A percentile compares a stretch with the other conserved stretches of the same genome.
Conservation (phyloP, 2,329 filamentous ascomycete species). For the Aspergillus clavatus region DNA sequence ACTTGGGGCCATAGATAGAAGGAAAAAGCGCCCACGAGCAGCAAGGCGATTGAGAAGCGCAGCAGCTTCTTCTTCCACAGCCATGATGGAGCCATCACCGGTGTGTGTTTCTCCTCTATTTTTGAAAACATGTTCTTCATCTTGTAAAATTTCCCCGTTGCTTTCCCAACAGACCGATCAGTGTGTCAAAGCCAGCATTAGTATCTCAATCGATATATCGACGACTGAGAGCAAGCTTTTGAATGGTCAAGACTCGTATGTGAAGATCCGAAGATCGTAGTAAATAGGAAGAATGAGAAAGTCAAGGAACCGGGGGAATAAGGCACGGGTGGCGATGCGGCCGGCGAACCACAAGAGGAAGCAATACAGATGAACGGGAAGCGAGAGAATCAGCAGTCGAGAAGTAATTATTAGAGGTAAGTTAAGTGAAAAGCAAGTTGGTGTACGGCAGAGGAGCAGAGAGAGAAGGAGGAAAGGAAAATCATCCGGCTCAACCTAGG, state of each 20-base stretch:
- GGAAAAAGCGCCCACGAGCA: conserved; percentile 23
- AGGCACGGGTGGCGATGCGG: too few species aligned
- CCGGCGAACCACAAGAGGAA: background rate
- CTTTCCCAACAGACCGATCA: conserved; percentile 3
- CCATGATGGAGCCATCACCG: conserved; percentile 24
- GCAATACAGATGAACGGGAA: background rate
- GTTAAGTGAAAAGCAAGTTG: conserved; percentile 4
- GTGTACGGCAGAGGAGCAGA: conserved; percentile 1
- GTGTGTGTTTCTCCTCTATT: conserved; percentile 18
- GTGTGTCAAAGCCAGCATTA: conserved; percentile 14
- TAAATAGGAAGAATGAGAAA: too few species aligned
- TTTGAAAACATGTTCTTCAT: conserved; percentile 22
- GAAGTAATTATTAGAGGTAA: too few species aligned
- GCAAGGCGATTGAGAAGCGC: conserved; percentile 24
- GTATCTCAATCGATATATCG: conserved; percentile 16
- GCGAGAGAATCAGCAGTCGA: too few species aligned
- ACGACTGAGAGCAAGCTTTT: too few species aligned
- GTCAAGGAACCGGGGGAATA: conserved; percentile 5
- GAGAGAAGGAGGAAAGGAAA: conserved; percentile 5
- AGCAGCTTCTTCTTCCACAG: conserved; percentile 31
- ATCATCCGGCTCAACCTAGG: conserved; percentile 5
- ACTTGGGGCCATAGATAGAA: conserved; percentile 24
- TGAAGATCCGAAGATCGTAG: too few species aligned
- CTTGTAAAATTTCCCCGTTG: background rate
- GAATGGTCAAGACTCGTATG: too few species aligned